Evolutionary conservation across 495 filamentous ascomycete genomes (phyloP).

Genomic region (Talaromyces nanjingensis): DNA sequence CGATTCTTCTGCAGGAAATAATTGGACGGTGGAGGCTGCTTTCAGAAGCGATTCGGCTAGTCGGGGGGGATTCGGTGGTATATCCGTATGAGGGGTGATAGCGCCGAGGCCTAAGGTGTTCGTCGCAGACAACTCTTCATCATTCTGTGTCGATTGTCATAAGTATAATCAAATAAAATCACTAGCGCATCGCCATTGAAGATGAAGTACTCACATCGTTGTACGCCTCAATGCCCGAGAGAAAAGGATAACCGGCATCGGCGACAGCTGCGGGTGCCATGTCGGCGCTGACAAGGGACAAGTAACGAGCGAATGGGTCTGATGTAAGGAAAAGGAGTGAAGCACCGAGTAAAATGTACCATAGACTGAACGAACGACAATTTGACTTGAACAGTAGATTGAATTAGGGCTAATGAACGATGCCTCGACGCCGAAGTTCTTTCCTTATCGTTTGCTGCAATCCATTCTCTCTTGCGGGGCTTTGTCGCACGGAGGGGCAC

Average conservation of each 20-base stretch:
- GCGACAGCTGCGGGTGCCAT: slow-evolving; percentile 5
- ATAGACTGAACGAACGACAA: neutral
- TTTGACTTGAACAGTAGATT: neutral
- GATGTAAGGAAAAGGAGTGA: neutral
- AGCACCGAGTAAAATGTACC: neutral
- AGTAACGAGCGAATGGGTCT: neutral
- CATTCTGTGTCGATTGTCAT: neutral
- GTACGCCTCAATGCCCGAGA: slow-evolving; percentile 1
- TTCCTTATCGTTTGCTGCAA: neutral
- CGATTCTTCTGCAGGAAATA: neutral
- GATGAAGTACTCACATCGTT: neutral
- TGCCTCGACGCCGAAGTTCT: neutral
- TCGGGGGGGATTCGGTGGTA: neutral
- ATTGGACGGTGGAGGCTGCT: neutral
- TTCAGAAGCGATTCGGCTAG: neutral
- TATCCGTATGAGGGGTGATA: neutral
- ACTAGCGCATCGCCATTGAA: neutral
- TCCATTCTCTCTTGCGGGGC: neutral
- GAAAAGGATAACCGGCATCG: neutral
- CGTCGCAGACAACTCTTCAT: neutral
- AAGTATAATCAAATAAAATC: neutral
- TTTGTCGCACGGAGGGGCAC: neutral
- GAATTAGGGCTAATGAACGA: neutral
- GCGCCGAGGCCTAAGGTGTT: neutral
- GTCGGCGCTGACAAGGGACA: neutral